Conservation (phyloP, 805 yeast species). For the Starmerella khaoyaiensis region DNA sequence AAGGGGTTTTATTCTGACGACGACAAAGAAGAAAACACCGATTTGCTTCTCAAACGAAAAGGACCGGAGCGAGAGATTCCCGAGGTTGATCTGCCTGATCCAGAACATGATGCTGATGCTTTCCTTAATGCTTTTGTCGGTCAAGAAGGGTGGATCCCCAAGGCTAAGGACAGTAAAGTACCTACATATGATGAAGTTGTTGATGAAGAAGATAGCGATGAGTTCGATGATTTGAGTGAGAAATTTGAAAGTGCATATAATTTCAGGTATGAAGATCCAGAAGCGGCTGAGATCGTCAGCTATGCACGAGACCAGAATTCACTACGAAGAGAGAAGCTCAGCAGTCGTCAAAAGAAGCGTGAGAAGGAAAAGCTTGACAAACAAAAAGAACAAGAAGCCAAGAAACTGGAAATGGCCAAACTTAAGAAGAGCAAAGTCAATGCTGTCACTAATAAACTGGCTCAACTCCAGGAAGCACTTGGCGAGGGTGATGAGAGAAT, state of each 20-base stretch:
- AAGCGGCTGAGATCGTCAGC: conserved; percentile 77
- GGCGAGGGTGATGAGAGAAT: conserved; percentile 46
- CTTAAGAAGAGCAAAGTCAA: conserved; percentile 66
- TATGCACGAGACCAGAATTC: conserved; percentile 92
- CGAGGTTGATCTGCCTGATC: conserved; percentile 42
- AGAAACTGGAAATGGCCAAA: conserved; percentile 50
- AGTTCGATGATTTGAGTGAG: conserved; percentile 86
- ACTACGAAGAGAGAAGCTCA: conserved; percentile 63
- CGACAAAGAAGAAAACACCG: conserved; percentile 33
- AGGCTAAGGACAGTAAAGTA: conserved; percentile 35
- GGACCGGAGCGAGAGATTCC: conserved; percentile 29
- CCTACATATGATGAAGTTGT: conserved; percentile 29
- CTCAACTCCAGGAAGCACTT: conserved; percentile 51
- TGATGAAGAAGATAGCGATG: conserved; percentile 60
- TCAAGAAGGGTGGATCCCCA: conserved; percentile 83
- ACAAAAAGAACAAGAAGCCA: conserved; percentile 39
- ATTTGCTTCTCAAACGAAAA: conserved; percentile 48
- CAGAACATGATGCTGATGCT: conserved; percentile 45
- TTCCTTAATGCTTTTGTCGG: conserved; percentile 63
- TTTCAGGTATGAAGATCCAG: conserved; percentile 87
- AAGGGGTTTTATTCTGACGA: conserved; percentile 54
- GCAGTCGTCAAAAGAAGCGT: conserved; percentile 70
- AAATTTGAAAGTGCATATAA: conserved; percentile 84
- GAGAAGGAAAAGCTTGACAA: conserved; percentile 50
- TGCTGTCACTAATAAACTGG: conserved; percentile 58